A percentile compares a stretch with the other conserved stretches of the same genome.
phyloP scores from a whole-genome alignment of 2,329 filamentous ascomycete genomes.

The Fusarium udum region DNA sequence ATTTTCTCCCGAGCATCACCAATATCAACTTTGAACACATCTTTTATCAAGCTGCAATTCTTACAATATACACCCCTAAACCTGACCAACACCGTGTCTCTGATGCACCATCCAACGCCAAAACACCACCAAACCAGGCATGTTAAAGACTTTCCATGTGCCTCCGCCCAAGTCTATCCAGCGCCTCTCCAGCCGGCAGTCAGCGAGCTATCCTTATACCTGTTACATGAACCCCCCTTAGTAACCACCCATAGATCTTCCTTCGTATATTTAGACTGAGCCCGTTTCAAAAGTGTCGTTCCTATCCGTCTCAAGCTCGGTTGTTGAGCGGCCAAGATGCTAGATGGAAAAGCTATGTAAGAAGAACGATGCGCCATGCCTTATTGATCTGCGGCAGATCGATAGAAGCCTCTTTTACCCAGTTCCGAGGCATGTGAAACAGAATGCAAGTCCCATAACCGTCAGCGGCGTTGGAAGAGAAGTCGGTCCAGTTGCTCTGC shows the following conservation, averaged over 20 bases:
- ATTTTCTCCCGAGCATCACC: background rate
- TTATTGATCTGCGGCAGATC: slow-evolving; percentile 20
- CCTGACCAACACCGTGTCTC: slow-evolving; percentile 41
- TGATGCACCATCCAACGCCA: slow-evolving; percentile 45
- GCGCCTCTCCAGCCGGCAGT: slow-evolving; percentile 10
- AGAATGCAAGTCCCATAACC: slow-evolving; percentile 43
- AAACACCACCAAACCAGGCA: slow-evolving; percentile 40
- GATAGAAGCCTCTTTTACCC: slow-evolving; percentile 20
- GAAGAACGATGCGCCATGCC: slow-evolving; percentile 22
- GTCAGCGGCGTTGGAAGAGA: slow-evolving; percentile 32
- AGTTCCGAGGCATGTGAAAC: slow-evolving; percentile 40
- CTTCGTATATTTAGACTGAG: slow-evolving; percentile 9
- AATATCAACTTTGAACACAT: background rate
- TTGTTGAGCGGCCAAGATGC: slow-evolving; percentile 7
- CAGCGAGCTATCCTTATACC: slow-evolving; percentile 13
- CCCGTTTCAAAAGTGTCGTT: slow-evolving; percentile 7
- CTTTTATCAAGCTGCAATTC: slow-evolving; percentile 13
- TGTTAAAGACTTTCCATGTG: slow-evolving; percentile 20
- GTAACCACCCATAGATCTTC: background rate
- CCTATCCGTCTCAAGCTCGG: slow-evolving; percentile 10
- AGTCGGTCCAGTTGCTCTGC: slow-evolving; percentile 21
- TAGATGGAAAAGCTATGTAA: slow-evolving; percentile 14
- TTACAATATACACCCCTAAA: slow-evolving; percentile 24
- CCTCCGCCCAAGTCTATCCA: slow-evolving; percentile 27
- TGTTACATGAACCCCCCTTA: slow-evolving; percentile 8